Evolutionary conservation across 179 eudicot species (phyloP).

Genomic region (Sideroxylon spinosum): DNA sequence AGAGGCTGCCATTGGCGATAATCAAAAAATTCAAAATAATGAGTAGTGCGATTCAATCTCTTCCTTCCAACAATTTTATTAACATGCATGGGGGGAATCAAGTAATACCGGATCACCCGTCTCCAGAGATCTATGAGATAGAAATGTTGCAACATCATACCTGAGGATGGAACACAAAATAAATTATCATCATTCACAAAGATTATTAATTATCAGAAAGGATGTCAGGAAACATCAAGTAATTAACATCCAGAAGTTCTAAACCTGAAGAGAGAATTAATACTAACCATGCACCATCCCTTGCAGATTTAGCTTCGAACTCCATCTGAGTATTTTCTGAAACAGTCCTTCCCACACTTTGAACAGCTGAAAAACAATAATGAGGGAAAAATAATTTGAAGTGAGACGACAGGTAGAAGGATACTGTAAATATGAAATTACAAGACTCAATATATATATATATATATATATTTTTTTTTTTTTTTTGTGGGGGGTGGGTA

Average conservation of each 20-base stretch:
- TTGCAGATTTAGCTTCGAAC: constrained; percentile 92
- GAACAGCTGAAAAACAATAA: constrained; percentile 23
- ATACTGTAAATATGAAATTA: too few relatives aligned
- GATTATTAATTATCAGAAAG: neutral
- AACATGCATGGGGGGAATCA: neutral
- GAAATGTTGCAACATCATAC: constrained; percentile 84
- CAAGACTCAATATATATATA: too few relatives aligned
- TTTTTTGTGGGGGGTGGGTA: too few relatives aligned
- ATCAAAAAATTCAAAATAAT: too few relatives aligned
- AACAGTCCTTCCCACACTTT: constrained; percentile 35
- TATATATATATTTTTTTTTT: too few relatives aligned
- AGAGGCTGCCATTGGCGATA: neutral
- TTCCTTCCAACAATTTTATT: neutral
- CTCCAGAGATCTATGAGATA: constrained; percentile 68
- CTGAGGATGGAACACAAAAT: constrained; percentile 32
- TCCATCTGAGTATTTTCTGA: constrained; percentile 68
- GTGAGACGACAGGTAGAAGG: too few relatives aligned
- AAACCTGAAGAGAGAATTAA: neutral
- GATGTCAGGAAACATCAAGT: constrained; percentile 2
- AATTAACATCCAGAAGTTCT: constrained; percentile 17
- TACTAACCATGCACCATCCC: constrained; percentile 94
- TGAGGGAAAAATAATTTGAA: neutral
- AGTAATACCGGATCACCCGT: constrained; percentile 80
- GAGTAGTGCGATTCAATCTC: too few relatives aligned
- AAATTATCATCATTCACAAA: neutral